Evolutionary conservation across 2,329 filamentous ascomycete genomes (phyloP).

Genomic region (Lojkania enalia): DNA sequence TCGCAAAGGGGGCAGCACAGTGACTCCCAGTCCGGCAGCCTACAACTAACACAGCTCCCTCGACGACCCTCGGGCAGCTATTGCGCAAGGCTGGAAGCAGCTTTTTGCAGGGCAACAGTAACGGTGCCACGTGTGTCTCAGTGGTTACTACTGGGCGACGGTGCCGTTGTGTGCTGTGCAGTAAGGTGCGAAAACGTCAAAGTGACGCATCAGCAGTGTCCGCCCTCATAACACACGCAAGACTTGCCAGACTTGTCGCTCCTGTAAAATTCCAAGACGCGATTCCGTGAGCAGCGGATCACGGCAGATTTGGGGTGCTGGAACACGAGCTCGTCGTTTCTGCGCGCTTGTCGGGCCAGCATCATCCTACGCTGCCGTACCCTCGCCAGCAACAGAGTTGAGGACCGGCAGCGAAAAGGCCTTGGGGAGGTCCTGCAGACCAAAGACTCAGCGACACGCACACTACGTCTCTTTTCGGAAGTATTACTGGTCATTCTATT

Average conservation of each 20-base stretch:
- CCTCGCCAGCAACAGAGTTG: slow-evolving; percentile 7
- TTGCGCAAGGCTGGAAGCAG: slow-evolving; percentile 24
- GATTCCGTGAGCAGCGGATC: slow-evolving; percentile 30
- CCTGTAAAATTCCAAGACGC: slow-evolving; percentile 19
- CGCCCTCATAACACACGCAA: slow-evolving; percentile 36
- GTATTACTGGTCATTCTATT: slow-evolving; percentile 39
- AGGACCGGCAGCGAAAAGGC: slow-evolving; percentile 20
- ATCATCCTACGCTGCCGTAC: slow-evolving; percentile 18
- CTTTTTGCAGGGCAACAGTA: slow-evolving; percentile 26
- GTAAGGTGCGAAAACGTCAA: slow-evolving; percentile 39
- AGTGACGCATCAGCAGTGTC: slow-evolving; percentile 42
- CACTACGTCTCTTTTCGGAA: slow-evolving; percentile 35
- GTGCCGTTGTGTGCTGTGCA: slow-evolving; percentile 32
- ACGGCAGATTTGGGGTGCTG: slow-evolving; percentile 25
- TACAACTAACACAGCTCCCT: slow-evolving; percentile 41
- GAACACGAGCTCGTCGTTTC: slow-evolving; percentile 25
- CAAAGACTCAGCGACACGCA: slow-evolving; percentile 23
- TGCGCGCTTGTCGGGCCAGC: slow-evolving; percentile 23
- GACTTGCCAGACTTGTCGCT: slow-evolving; percentile 34
- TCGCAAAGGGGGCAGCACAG: slow-evolving; percentile 30
- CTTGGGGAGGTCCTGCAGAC: slow-evolving; percentile 24
- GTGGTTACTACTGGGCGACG: slow-evolving; percentile 15
- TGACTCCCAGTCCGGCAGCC: slow-evolving; percentile 24
- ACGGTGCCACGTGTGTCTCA: slow-evolving; percentile 16
- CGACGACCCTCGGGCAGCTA: slow-evolving; percentile 28